Evolutionary conservation across 495 filamentous ascomycete species (phyloP).

Genomic region (Neurospora sp.): DNA sequence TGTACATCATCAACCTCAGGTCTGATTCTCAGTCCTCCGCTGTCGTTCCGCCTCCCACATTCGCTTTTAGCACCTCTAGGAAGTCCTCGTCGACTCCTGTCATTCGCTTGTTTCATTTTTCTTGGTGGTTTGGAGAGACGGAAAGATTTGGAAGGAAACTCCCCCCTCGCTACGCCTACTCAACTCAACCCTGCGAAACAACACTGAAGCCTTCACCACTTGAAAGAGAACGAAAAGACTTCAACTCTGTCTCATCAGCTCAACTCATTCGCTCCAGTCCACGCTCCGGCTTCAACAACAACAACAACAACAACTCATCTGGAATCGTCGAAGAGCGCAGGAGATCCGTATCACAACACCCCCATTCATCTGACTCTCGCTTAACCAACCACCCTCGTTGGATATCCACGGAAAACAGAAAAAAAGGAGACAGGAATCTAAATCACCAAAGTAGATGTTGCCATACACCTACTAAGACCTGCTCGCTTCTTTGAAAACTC

Average conservation of each 20-base stretch:
- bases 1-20: slow-evolving; percentile 18
- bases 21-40: slow-evolving; percentile 27
- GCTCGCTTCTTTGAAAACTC: neutral
- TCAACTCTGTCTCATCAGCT: neutral
- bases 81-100: slow-evolving; percentile 58
- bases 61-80: slow-evolving; percentile 43
- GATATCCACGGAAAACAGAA: neutral
- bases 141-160: slow-evolving; percentile 9
- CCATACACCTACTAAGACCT: slow-evolving; percentile 9
- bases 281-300: neutral
- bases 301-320: neutral
- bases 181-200: slow-evolving; percentile 5
- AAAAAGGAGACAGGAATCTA: neutral
- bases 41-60: slow-evolving; percentile 33
- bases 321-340: neutral
- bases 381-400: slow-evolving; percentile 5
- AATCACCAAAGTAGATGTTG: slow-evolving; percentile 10
- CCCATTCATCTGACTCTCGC: neutral
- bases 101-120: slow-evolving; percentile 47
- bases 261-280: neutral
- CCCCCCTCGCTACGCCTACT: slow-evolving; percentile 1
- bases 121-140: slow-evolving; percentile 30
- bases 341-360: neutral
- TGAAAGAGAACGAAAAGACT: neutral
- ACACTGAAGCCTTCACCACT: slow-evolving; percentile 1